Conservation (phyloP, 306 rosid species). For the Gynostemma pentaphyllum region DNA sequence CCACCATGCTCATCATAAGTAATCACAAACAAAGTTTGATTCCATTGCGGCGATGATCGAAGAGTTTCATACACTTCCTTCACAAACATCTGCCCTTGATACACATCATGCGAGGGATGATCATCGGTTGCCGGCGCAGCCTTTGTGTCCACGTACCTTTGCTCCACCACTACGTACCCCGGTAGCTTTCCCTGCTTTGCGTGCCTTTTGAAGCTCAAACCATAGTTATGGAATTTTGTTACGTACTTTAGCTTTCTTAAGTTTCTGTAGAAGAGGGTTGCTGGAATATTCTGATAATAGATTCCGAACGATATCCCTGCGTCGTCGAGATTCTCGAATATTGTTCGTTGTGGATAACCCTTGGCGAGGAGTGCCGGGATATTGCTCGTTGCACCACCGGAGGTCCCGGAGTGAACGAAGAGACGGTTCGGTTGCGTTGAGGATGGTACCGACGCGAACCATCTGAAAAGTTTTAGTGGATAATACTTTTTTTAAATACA, state of each 20-base stretch:
- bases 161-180: constrained; percentile 63
- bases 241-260: constrained; percentile 51
- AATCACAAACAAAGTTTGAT: constrained; percentile 46
- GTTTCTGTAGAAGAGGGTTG: constrained; percentile 58
- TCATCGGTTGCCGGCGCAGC: constrained; percentile 62
- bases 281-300: constrained; percentile 65
- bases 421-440: constrained; percentile 88
- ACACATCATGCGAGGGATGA: constrained; percentile 87
- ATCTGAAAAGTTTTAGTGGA: constrained; percentile 49
- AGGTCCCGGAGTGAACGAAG: constrained; percentile 72
- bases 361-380: constrained; percentile 29
- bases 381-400: constrained; percentile 72
- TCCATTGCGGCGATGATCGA: constrained; percentile 88
- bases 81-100: constrained; percentile 65
- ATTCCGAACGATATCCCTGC: constrained; percentile 63
- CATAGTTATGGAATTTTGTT: constrained; percentile 38
- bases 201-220: constrained; percentile 32
- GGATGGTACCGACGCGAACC: constrained; percentile 79
- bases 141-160: constrained; percentile 51
- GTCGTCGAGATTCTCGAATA: constrained; percentile 44
- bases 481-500: too few species aligned
- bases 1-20: constrained; percentile 96
- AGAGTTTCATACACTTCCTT: constrained; percentile 84
- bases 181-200: constrained; percentile 55
- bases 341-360: constrained; percentile 73